Conservation (phyloP, 495 filamentous ascomycete genomes). For the Hapsidospora chrysogenum region DNA sequence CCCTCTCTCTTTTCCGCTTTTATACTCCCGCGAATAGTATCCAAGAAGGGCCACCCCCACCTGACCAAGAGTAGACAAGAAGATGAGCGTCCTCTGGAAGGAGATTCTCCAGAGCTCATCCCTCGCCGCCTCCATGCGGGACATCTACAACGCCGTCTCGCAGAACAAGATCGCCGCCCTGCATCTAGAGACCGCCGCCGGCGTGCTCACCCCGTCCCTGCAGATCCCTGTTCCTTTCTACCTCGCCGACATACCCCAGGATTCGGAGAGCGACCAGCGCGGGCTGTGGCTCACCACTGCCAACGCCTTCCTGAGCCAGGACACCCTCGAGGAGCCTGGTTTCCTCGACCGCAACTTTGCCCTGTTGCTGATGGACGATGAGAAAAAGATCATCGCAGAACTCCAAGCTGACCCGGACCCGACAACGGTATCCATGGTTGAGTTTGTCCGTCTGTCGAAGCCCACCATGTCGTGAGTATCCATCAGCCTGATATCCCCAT, state of each 20-base stretch:
- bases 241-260: conserved; percentile 51
- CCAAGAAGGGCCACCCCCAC: too few species aligned
- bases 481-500: neutral
- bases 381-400: conserved; percentile 66
- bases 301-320: conserved; percentile 54
- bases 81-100: conserved; percentile 42
- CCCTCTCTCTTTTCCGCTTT: neutral
- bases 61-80: conserved; percentile 27
- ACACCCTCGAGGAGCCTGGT: conserved; percentile 37
- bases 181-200: conserved; percentile 28
- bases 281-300: conserved; percentile 79
- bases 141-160: conserved; percentile 65
- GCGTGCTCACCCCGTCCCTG: conserved; percentile 48
- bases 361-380: conserved; percentile 68
- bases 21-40: too few species aligned
- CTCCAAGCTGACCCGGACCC: conserved; percentile 62
- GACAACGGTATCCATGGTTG: conserved; percentile 52
- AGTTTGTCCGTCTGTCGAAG: conserved; percentile 70
- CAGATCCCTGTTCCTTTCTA: conserved; percentile 75
- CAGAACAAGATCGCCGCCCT: conserved; percentile 60
- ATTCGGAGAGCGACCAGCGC: conserved; percentile 44
- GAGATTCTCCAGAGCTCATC: conserved; percentile 58
- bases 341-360: conserved; percentile 73
- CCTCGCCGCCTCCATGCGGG: conserved; percentile 69
- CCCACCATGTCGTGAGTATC: conserved; percentile 55